These are phyloP conservation scores for Pleomassaria siparia DNA, from an alignment of 2,329 filamentous ascomycete species.

Conservation along the genomic window DNA sequence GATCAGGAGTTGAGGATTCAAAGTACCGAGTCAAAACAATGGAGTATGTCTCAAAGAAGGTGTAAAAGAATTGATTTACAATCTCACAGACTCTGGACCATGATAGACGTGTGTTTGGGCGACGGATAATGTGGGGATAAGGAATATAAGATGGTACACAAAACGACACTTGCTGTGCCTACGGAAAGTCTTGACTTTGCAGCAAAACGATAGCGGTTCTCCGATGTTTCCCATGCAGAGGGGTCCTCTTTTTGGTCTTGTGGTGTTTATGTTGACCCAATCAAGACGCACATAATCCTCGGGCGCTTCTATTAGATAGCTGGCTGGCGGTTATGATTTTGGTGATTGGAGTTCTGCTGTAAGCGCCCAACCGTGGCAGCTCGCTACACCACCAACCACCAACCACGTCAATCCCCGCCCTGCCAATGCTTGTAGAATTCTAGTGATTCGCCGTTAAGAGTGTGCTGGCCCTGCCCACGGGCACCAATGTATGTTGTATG, in stretches of 20 bases:
- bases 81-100: slow-evolving; percentile 20
- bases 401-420: slow-evolving; percentile 22
- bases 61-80: slow-evolving; percentile 6
- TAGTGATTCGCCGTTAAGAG: slow-evolving; percentile 28
- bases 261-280: slow-evolving; percentile 32
- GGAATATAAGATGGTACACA: slow-evolving; percentile 33
- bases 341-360: slow-evolving; percentile 38
- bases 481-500: slow-evolving; percentile 36
- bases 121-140: slow-evolving; percentile 36
- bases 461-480: slow-evolving; percentile 34
- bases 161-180: slow-evolving; percentile 16
- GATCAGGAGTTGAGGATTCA: slow-evolving; percentile 15
- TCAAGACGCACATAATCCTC: slow-evolving; percentile 30
- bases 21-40: slow-evolving; percentile 17
- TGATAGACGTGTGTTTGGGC: slow-evolving; percentile 15
- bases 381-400: slow-evolving; percentile 29
- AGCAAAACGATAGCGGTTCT: slow-evolving; percentile 40
- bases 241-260: slow-evolving; percentile 25
- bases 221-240: slow-evolving; percentile 34
- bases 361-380: slow-evolving; percentile 38
- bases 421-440: slow-evolving; percentile 12
- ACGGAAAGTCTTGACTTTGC: slow-evolving; percentile 19
- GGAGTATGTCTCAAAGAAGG: slow-evolving; percentile 13
- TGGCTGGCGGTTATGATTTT: slow-evolving; percentile 37
- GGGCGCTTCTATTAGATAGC: slow-evolving; percentile 35